A percentile compares a stretch with the other conserved stretches of the same genome.
These are phyloP conservation scores for Hyaloscypha finlandica DNA, from an alignment of 495 filamentous ascomycete genomes.

Conservation along the genomic window DNA sequence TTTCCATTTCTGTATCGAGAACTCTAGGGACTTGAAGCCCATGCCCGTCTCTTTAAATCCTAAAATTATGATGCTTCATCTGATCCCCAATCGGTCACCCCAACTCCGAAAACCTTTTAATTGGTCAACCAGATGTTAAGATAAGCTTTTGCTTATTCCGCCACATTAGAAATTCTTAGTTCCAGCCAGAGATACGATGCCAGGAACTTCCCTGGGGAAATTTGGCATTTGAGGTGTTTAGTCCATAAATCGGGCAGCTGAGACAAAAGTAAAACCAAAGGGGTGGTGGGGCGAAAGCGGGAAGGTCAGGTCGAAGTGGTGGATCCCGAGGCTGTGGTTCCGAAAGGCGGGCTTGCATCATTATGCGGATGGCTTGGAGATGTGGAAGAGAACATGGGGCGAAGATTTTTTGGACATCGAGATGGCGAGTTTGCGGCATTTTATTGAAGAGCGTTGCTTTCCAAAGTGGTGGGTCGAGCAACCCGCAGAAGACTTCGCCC, in stretches of 20 bases:
- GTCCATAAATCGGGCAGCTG: neutral
- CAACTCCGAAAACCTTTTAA: neutral
- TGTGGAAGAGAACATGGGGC: neutral
- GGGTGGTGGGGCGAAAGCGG: neutral
- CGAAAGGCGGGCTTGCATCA: neutral
- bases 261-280: constrained; percentile 1
- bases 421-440: too few species aligned
- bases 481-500: neutral
- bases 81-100: too few species aligned
- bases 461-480: neutral
- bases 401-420: too few species aligned
- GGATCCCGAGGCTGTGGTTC: neutral
- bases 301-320: neutral
- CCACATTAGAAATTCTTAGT: neutral
- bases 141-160: constrained; percentile 5
- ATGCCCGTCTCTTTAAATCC: too few species aligned
- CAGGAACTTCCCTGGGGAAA: neutral
- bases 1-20: too few species aligned
- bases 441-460: too few species aligned
- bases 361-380: neutral
- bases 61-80: too few species aligned
- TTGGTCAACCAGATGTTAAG: neutral
- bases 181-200: neutral
- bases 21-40: too few species aligned
- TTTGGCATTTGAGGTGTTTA: neutral